Conservation (phyloP, 768 basidiomycete species). For the Suillus ampliporus region DNA sequence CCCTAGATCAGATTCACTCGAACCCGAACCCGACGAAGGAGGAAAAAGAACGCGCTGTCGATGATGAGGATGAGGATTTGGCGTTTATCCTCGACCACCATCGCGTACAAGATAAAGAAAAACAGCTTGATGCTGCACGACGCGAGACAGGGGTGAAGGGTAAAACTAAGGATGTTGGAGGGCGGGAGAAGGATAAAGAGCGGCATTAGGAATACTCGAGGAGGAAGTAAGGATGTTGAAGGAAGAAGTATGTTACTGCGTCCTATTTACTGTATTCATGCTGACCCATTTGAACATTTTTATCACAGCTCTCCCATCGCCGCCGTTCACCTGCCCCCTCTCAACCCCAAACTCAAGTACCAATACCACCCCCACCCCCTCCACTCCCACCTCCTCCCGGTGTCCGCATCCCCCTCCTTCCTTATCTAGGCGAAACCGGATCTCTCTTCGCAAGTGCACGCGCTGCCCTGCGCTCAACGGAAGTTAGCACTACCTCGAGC, state of each 20-base stretch:
- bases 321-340: constrained; percentile 25
- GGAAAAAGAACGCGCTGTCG: constrained; percentile 47
- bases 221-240: constrained; percentile 65
- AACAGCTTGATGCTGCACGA: constrained; percentile 61
- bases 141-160: constrained; percentile 51
- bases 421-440: constrained; percentile 4
- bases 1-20: constrained; percentile 71
- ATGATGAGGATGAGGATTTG: constrained; percentile 29
- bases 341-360: background rate
- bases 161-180: constrained; percentile 35
- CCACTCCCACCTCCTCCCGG: constrained; percentile 38
- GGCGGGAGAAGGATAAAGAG: constrained; percentile 62
- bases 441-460: constrained; percentile 62
- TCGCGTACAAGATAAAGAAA: constrained; percentile 62
- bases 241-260: constrained; percentile 50
- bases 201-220: constrained; percentile 67
- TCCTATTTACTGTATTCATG: background rate
- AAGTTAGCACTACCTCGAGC: constrained; percentile 36
- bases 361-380: constrained; percentile 51
- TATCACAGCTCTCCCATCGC: constrained; percentile 52
- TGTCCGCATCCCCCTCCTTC: constrained; percentile 30
- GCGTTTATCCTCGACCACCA: constrained; percentile 41
- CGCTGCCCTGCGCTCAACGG: constrained; percentile 69
- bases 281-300: constrained; percentile 5
- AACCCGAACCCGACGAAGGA: constrained; percentile 48